Evolutionary conservation across 805 yeast species (phyloP), one percentile per base, ranked within the genome.

Genomic region (Candida argentea): DNA sequence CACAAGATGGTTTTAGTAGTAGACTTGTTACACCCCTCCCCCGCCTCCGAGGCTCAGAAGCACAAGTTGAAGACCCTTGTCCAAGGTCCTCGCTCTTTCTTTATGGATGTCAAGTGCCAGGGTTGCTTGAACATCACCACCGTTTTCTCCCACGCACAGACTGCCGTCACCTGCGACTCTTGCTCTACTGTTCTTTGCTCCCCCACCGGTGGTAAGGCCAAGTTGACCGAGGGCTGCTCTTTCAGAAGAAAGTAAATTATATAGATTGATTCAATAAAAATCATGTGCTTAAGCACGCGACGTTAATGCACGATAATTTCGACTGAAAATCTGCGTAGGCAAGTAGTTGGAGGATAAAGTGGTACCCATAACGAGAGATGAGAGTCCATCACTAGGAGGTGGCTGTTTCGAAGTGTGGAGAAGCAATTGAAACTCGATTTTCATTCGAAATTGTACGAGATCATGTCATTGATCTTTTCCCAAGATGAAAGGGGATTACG

Each of bases 121-220:
- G 97, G 98, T 56, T 91, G 99, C 75, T 76, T 89, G 65, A 82
- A 79, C 79, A 91, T 91, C 74, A 86, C 98, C 68, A 89, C 96
- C 51, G 97, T 91, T 49, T 91, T 91, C 82, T 89, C 97, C 44
- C 98, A 91, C 70, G 97, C 99, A 50, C 98, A 91, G 76, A 91
- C 98, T 55, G 97, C 96, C 56, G 98, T 91, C 57, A 82, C 95
- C 58, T 91, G 99, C 77, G 97, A 93, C 61, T 77, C 94, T 33
- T 91, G 99, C 73, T 79, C 97, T 48, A 85, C 95, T 48, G 96
- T 91, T 45, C 81, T 91, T 61, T 87, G 97, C 73, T 80, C 91
- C 59, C 99, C 99, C 64, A 82, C 96, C 48, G 99, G 99, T 76
- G 99, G 99, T 76, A 91, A 91, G 78, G 96, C 97, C 61, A 86